Evolutionary conservation across 2,329 filamentous ascomycete genomes (phyloP).

Genomic region (Huntiella abstrusa): DNA sequence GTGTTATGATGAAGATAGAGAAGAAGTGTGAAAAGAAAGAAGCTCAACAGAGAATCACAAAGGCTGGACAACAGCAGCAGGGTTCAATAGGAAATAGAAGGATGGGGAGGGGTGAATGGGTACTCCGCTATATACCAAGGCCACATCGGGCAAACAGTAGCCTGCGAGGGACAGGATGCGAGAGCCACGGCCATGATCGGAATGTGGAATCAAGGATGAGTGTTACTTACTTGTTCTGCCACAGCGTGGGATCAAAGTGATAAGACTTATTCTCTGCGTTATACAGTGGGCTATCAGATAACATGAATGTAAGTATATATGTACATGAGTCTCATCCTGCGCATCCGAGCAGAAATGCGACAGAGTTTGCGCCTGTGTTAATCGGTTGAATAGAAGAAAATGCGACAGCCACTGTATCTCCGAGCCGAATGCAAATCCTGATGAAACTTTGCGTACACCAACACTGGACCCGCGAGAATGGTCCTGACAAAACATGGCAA

Average conservation of each 20-base stretch:
- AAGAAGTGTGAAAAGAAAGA: background rate
- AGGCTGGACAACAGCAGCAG: no score
- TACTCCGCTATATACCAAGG: background rate
- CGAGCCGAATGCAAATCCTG: background rate
- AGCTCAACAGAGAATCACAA: background rate
- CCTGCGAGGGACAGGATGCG: background rate
- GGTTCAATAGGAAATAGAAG: background rate
- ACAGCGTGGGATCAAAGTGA: constrained; percentile 10
- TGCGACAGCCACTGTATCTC: constrained; percentile 1
- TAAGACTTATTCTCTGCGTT: constrained; percentile 6
- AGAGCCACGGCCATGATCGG: background rate
- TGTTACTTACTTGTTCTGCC: constrained; percentile 10
- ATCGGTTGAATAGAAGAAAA: background rate
- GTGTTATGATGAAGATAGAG: background rate
- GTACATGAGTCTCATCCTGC: background rate
- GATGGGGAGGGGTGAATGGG: background rate
- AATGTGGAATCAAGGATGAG: background rate
- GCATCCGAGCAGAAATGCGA: background rate
- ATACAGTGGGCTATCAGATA: constrained; percentile 2
- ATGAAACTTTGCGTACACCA: no score
- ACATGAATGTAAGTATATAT: constrained; percentile 4
- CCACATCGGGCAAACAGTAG: background rate
- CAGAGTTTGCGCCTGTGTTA: background rate
- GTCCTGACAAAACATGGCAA: no score
- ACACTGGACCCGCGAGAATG: no score